phyloP scores from a whole-genome alignment of 2,329 filamentous ascomycete genomes.

The Clathrospora elynae region DNA sequence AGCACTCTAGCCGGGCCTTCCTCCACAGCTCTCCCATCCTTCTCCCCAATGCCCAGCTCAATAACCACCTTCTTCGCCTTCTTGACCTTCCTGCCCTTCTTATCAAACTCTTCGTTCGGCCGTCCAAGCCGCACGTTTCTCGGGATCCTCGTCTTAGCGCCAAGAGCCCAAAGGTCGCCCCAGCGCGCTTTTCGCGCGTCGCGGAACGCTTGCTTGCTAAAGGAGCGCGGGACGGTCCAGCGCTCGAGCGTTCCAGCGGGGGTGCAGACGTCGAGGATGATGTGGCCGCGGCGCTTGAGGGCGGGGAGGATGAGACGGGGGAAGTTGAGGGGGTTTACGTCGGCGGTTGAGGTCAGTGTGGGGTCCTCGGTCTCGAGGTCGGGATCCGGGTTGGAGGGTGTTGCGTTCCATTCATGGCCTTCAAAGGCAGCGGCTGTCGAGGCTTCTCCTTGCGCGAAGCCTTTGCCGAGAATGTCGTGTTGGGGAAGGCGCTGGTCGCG shows the following conservation, averaged over 20 bases:
- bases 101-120: conserved; percentile 49
- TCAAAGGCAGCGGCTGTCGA: conserved; percentile 70
- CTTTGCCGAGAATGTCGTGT: conserved; percentile 39
- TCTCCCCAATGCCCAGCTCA: conserved; percentile 36
- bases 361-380: conserved; percentile 24
- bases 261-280: conserved; percentile 90
- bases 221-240: conserved; percentile 87
- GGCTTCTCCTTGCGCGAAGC: conserved; percentile 57
- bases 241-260: conserved; percentile 83
- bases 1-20: conserved; percentile 23
- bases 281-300: conserved; percentile 85
- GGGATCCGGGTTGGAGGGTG: conserved; percentile 9
- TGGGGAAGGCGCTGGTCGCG: conserved; percentile 58
- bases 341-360: conserved; percentile 41
- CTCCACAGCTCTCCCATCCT: conserved; percentile 28
- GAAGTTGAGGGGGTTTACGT: conserved; percentile 64
- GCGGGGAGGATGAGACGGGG: conserved; percentile 80
- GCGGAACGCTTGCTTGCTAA: conserved; percentile 80
- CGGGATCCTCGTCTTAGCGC: conserved; percentile 79
- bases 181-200: conserved; percentile 88
- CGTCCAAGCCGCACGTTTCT: conserved; percentile 66
- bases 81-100: conserved; percentile 46
- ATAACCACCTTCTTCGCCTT: conserved; percentile 38
- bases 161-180: conserved; percentile 95
- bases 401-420: conserved; percentile 64